These are phyloP conservation scores for Gaertneriomyces semiglobifer DNA, from an alignment of 192 early-diverging fungal genomes.

Conservation along the genomic window DNA sequence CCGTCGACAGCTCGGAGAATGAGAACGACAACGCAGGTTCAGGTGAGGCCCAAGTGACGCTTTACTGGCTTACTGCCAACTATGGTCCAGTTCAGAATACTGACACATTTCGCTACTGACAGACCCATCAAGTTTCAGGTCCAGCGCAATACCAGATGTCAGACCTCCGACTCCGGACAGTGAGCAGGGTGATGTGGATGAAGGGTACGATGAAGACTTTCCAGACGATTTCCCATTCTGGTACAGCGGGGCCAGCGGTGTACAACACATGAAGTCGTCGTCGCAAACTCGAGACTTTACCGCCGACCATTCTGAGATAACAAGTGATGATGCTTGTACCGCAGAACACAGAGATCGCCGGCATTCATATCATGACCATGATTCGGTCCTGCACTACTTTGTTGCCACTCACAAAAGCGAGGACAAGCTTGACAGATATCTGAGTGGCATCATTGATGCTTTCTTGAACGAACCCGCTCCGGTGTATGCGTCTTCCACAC, in stretches of 20 bases:
- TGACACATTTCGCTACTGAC: too few species aligned
- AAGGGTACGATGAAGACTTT: slow-evolving; percentile 28
- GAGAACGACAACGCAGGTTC: too few species aligned
- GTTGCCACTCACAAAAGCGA: slow-evolving; percentile 43
- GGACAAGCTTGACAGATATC: slow-evolving; percentile 42
- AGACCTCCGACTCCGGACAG: slow-evolving; percentile 16
- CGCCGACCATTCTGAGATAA: not conserved
- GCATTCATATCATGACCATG: slow-evolving; percentile 37
- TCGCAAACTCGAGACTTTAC: not conserved
- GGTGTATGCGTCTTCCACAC: slow-evolving; percentile 39
- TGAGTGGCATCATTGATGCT: slow-evolving; percentile 40
- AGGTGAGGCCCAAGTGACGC: too few species aligned
- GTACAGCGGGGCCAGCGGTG: slow-evolving; percentile 28
- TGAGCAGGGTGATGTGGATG: slow-evolving; percentile 17
- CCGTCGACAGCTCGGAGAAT: too few species aligned
- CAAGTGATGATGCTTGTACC: not conserved
- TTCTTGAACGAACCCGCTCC: slow-evolving; percentile 44
- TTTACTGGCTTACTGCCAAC: too few species aligned
- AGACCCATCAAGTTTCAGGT: too few species aligned
- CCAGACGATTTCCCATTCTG: slow-evolving; percentile 37
- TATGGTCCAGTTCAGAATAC: too few species aligned
- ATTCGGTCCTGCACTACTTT: slow-evolving; percentile 55
- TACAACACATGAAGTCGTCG: slow-evolving; percentile 10
- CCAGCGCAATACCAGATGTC: not conserved
- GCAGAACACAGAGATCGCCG: slow-evolving; percentile 3